Base-by-base conservation (phyloP, 306 rosid genomes). In the Quercus bicolor region DNA sequence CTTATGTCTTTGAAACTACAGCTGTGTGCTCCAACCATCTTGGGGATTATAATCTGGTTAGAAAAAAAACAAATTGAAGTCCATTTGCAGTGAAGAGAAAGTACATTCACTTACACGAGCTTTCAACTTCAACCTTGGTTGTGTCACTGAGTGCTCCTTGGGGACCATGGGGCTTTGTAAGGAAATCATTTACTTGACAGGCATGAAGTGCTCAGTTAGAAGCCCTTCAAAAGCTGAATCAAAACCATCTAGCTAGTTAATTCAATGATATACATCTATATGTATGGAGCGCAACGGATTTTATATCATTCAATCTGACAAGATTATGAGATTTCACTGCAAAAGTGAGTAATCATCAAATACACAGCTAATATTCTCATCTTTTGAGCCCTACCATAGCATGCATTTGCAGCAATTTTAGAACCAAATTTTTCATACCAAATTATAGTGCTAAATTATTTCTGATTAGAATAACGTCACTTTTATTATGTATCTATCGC, bases 321-420 rank as follows among this genome's bases (percentile, higher is more conserved):
- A 73, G 60, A 73, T 75, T 12, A 85, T 65, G 84, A 86, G 84
- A 80, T 84, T 84, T 62, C 56, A 75, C 89, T 79, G 85, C 70
- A 84, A 87, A 91, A 90, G 94, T 83, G 70, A 70, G 88, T 84
- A 84, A 89, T 87, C 91, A 90, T 87, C 76, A 75, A 66, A 54
- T 81, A 84, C 90, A 90, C 90, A 90, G 83, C 90, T 85, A 77
- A 87, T 80, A 43, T 80, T 65, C 69, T 85, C 43, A 60, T 8
- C 45, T 40, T 40, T 40, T 8, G 45, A 40, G 3, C 45, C 45
- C 45, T 40, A 40, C 11, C 45, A 3, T 40, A 8, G 45, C 45
- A 40, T 40, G 45, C 45, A 40, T 8, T 8, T 8, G 12, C 45
- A 40, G 45, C 12, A 40, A 40, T 8, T 40, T 8, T 40, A 8